Conservation (phyloP, 2,329 filamentous ascomycete genomes). For the Ambrosiella xylebori region DNA sequence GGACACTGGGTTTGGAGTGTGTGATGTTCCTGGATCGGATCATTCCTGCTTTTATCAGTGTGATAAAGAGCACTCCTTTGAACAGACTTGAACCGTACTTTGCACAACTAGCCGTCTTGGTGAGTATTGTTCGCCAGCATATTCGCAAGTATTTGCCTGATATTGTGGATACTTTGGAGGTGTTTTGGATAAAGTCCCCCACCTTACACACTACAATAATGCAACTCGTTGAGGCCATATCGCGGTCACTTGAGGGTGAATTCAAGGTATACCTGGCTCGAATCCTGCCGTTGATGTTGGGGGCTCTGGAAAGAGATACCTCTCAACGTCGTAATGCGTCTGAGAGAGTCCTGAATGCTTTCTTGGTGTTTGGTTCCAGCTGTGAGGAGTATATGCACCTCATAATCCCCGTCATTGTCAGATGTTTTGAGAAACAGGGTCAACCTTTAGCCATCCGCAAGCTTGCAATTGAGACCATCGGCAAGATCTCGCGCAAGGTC, state of each 20-base stretch:
- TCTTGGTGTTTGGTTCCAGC: slow-evolving; percentile 88
- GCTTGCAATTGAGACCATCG: slow-evolving; percentile 83
- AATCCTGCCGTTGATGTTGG: slow-evolving; percentile 82
- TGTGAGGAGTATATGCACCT: slow-evolving; percentile 98
- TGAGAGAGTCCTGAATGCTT: slow-evolving; percentile 82
- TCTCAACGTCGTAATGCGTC: slow-evolving; percentile 63
- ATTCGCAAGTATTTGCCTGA: slow-evolving; percentile 79
- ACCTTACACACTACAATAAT: slow-evolving; percentile 82
- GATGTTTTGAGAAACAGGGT: slow-evolving; percentile 77
- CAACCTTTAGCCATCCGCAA: slow-evolving; percentile 68
- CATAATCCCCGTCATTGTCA: slow-evolving; percentile 88
- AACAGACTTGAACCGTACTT: slow-evolving; percentile 87
- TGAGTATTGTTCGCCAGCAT: slow-evolving; percentile 90
- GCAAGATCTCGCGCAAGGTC: slow-evolving; percentile 84
- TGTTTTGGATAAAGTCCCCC: slow-evolving; percentile 73
- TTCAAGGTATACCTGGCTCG: slow-evolving; percentile 93
- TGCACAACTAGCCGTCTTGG: slow-evolving; percentile 83
- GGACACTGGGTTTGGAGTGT: slow-evolving; percentile 87
- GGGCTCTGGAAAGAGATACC: slow-evolving; percentile 73
- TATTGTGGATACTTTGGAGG: slow-evolving; percentile 71
- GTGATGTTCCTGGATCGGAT: slow-evolving; percentile 89
- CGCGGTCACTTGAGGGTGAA: slow-evolving; percentile 83
- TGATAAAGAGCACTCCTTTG: slow-evolving; percentile 66
- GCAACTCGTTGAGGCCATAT: slow-evolving; percentile 81
- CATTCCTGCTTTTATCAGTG: slow-evolving; percentile 78